phyloP scores from a whole-genome alignment of 192 early-diverging fungal species.

The Linnemannia elongata region DNA sequence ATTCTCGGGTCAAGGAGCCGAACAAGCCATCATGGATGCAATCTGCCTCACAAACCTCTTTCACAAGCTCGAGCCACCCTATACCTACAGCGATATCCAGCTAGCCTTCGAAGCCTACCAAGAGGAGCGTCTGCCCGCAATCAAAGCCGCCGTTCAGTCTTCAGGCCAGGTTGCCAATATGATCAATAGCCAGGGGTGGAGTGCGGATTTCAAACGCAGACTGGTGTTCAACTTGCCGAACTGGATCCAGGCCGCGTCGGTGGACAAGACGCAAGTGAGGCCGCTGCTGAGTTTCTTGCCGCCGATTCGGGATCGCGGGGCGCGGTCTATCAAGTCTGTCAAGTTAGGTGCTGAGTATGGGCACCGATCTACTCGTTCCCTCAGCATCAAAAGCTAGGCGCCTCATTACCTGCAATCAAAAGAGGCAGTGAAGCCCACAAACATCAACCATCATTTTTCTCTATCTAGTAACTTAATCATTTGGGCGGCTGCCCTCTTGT shows the following conservation, averaged over 20 bases:
- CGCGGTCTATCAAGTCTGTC: background rate
- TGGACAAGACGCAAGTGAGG: conserved; percentile 26
- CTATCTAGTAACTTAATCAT: no score
- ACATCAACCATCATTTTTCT: no score
- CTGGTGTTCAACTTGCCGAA: conserved; percentile 19
- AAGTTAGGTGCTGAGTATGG: background rate
- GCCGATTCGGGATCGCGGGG: conserved; percentile 4
- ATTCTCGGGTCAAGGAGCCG: conserved; percentile 23
- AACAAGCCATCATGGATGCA: conserved; percentile 18
- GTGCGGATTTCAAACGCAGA: conserved; percentile 12
- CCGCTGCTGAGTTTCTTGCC: conserved; percentile 19
- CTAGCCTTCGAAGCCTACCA: conserved; percentile 14
- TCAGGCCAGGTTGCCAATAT: conserved; percentile 12
- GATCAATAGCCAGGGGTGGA: conserved; percentile 18
- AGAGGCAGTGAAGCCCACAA: no score
- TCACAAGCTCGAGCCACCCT: background rate
- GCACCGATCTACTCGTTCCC: background rate
- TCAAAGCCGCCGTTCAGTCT: conserved; percentile 2
- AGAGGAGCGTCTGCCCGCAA: background rate
- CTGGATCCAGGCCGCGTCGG: conserved; percentile 5
- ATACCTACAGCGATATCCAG: background rate
- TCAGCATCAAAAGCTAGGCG: background rate
- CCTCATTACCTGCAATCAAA: no score
- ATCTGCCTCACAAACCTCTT: conserved; percentile 12
- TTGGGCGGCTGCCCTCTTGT: no score